Evolutionary conservation across 1,139 yeast genomes (phyloP).

Genomic region (Scheffersomyces illinoinensis): DNA sequence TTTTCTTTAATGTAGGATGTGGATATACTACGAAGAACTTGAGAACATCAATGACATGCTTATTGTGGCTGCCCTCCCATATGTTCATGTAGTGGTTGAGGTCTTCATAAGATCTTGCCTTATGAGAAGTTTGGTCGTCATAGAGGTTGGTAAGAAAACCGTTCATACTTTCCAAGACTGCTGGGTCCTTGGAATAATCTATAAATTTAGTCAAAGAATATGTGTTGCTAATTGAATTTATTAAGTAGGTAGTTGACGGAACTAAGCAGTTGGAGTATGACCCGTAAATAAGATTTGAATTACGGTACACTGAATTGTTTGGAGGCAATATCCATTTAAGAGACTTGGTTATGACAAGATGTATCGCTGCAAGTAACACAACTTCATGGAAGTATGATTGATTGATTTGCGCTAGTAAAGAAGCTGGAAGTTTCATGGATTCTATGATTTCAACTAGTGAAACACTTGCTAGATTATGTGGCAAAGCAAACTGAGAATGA

Average conservation of each 20-base stretch:
- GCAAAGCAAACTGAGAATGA: constrained; percentile 25
- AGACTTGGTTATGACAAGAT: constrained; percentile 24
- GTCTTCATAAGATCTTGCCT: constrained; percentile 20
- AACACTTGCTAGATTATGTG: constrained; percentile 15
- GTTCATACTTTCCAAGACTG: constrained; percentile 11
- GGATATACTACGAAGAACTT: constrained; percentile 38
- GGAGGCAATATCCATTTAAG: constrained; percentile 32
- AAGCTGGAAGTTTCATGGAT: constrained; percentile 19
- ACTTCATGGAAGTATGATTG: constrained; percentile 30
- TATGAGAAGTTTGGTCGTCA: constrained; percentile 10
- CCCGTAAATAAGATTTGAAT: constrained; percentile 23
- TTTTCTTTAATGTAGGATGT: constrained; percentile 22
- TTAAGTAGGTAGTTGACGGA: constrained; percentile 22
- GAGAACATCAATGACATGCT: constrained; percentile 27
- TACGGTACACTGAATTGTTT: constrained; percentile 9
- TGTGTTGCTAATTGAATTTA: constrained; percentile 23
- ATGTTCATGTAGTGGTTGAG: constrained; percentile 27
- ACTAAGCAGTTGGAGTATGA: constrained; percentile 30
- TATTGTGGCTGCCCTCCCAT: constrained; percentile 35
- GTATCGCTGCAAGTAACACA: constrained; percentile 28
- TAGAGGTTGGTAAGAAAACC: constrained; percentile 14
- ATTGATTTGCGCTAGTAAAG: constrained; percentile 13
- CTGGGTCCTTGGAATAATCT: constrained; percentile 9
- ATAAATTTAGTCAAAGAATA: constrained; percentile 18
- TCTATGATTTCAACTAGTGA: constrained; percentile 24